Evolutionary conservation across 345 rosid species (phyloP), one percentile per base, ranked within the genome.

Genomic region (Boechera stricta): DNA sequence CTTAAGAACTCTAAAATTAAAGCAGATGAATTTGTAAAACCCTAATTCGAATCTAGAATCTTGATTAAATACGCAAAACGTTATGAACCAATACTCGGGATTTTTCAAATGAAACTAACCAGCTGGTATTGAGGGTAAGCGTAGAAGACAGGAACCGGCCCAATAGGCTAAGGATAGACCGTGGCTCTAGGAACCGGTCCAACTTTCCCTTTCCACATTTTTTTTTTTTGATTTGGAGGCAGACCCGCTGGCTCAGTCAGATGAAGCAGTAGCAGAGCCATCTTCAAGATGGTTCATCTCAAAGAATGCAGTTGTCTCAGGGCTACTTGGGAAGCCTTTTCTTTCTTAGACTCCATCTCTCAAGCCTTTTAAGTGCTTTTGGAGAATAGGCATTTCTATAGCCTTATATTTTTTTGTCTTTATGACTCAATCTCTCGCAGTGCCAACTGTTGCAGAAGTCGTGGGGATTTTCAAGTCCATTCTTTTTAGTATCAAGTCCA

Each of bases 261-360:
- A 87, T 75, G 74, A 78, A 41, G 10, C 33, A 18, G 79, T 36
- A 21, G 67, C 73, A 8, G 45, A 67, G 11, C 78, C 93, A 73
- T 82, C 92, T 58, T 82, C 97, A 58, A 89, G 64, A 66, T 90
- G 97, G 98, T 85, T 91, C 76, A 87, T 92, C 76, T 94, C 97
- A 10, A 91, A 88, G 86, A 86, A 91, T 66, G 77, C 97, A 44
- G 48, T 91, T 2, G 82, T 90, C 69, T 91, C 97, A 18, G 93
- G 96, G 41, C 90, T 87, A 66, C 87, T 94, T 13, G 98, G 97
- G 73, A 80, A 84, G 75, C 28, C n/a, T n/a, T n/a, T n/a, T n/a
- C n/a, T n/a, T n/a, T n/a, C n/a, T n/a, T n/a, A n/a, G n/a, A n/a
- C n/a, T n/a, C n/a, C n/a, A n/a, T n/a, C n/a, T n/a, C n/a, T n/a